phyloP scores from a whole-genome alignment of 306 rosid genomes.

The Fragaria iinumae region DNA sequence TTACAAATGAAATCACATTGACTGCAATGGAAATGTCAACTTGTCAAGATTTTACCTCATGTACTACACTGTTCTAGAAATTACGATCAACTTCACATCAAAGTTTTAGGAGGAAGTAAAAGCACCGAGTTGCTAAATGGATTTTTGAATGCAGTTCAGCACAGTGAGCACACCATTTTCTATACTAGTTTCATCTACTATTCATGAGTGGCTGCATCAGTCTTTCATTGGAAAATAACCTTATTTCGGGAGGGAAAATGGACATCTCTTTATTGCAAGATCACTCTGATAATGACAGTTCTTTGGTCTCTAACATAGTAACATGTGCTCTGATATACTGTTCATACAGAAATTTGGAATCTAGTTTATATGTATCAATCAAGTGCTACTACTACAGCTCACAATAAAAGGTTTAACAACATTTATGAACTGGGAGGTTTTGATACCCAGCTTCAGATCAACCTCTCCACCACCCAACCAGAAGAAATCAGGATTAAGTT shows the following conservation, averaged over 20 bases:
- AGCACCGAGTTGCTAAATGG: background rate
- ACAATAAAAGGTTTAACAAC: slow-evolving; percentile 68
- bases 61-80: too few species aligned
- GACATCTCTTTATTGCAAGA: background rate
- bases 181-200: too few species aligned
- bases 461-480: slow-evolving; percentile 94
- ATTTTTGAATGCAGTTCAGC: background rate
- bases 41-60: too few species aligned
- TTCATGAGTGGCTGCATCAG: background rate
- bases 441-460: slow-evolving; percentile 54
- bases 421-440: slow-evolving; percentile 64
- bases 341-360: background rate
- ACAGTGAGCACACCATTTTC: background rate
- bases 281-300: background rate
- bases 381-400: slow-evolving; percentile 55
- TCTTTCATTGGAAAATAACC: background rate
- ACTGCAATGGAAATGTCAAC: too few species aligned
- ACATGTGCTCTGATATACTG: background rate
- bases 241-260: background rate
- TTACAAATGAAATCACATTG: too few species aligned
- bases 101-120: background rate
- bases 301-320: background rate
- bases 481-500: slow-evolving; percentile 83
- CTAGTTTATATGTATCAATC: slow-evolving; percentile 27
- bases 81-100: too few species aligned